A percentile compares a stretch with the other conserved stretches of the same genome.
Conservation (phyloP, 306 rosid genomes). For the Ochetophila trinervis region DNA sequence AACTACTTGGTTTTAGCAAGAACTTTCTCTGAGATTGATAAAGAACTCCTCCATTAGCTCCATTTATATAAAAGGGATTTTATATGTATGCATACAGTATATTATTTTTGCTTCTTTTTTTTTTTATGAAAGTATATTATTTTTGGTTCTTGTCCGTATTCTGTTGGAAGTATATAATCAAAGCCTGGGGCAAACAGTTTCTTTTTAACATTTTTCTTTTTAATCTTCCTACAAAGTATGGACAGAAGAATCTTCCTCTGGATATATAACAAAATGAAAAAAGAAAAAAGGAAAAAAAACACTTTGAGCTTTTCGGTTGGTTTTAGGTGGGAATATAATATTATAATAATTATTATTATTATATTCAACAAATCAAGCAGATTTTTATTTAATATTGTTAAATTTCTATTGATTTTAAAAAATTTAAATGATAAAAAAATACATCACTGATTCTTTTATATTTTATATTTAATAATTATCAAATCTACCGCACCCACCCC, state of each 20-base stretch:
- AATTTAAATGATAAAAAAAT: too few species aligned
- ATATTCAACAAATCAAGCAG: conserved; percentile 26
- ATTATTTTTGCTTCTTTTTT: too few species aligned
- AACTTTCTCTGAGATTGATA: conserved; percentile 33
- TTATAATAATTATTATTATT: background rate
- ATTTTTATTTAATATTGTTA: conserved; percentile 16
- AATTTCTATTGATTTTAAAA: too few species aligned
- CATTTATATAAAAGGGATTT: conserved; percentile 15
- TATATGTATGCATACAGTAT: background rate
- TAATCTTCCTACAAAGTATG: conserved; percentile 31
- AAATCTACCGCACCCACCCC: conserved; percentile 21
- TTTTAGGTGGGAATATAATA: conserved; percentile 15
- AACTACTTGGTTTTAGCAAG: background rate
- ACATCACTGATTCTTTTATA: too few species aligned
- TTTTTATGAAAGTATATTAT: too few species aligned
- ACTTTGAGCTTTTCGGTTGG: conserved; percentile 30
- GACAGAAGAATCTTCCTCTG: conserved; percentile 33
- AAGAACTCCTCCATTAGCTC: conserved; percentile 24
- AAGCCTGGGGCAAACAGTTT: conserved; percentile 28
- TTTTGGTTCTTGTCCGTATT: conserved; percentile 66
- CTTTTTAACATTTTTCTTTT: conserved; percentile 24
- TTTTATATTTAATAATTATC: too few species aligned
- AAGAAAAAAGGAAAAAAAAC: conserved; percentile 1
- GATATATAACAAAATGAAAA: conserved; percentile 24
- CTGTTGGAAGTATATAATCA: conserved; percentile 47